Evolutionary conservation across 2,329 filamentous ascomycete genomes (phyloP).

Genomic region (Diaporthe vaccinii): DNA sequence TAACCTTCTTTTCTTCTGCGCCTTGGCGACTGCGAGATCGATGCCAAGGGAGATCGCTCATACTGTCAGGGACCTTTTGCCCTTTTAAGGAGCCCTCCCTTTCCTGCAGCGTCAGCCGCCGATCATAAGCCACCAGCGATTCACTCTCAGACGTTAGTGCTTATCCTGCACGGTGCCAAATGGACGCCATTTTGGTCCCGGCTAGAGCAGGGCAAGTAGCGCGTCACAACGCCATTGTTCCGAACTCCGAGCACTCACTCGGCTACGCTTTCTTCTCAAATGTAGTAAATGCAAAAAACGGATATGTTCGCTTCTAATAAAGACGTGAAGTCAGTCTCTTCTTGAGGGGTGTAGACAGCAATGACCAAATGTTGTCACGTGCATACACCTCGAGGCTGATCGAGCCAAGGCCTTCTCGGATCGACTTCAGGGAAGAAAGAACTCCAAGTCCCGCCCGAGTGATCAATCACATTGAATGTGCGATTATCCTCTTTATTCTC

Average conservation of each 20-base stretch:
- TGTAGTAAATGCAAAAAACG: not conserved
- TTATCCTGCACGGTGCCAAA: slow-evolving; percentile 7
- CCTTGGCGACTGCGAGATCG: not conserved
- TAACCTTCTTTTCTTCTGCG: not conserved
- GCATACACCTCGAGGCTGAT: not conserved
- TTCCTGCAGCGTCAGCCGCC: not conserved
- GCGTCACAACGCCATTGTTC: not conserved
- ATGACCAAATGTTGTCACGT: not conserved
- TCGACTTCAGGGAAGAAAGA: not conserved
- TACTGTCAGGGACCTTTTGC: not conserved
- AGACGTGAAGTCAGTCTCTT: not conserved
- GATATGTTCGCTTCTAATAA: not conserved
- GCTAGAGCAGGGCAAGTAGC: not conserved
- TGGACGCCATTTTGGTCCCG: not conserved
- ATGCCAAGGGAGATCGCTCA: not conserved
- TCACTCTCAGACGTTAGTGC: not conserved
- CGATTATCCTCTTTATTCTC: not conserved
- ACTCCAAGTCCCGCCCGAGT: not conserved
- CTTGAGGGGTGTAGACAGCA: not conserved
- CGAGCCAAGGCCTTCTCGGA: not conserved
- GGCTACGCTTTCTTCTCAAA: not conserved
- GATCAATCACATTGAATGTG: not conserved
- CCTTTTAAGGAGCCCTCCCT: not conserved
- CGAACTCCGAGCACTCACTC: not conserved
- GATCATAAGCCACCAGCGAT: not conserved